Conservation (phyloP, 257 asterid genomes). For the Verbena officinalis region DNA sequence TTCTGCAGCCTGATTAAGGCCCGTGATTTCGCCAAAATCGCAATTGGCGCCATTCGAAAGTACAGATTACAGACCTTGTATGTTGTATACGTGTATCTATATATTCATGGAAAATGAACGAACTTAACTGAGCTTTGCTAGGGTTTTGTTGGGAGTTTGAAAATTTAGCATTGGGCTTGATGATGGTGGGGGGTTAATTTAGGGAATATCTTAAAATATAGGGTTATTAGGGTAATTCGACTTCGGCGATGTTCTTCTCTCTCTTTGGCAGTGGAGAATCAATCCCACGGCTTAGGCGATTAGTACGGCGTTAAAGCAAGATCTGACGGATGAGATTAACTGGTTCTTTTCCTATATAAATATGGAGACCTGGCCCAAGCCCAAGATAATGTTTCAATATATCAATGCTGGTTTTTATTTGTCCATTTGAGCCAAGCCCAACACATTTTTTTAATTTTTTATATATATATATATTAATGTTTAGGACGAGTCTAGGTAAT, state of each 20-base stretch:
- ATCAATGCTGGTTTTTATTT: neutral
- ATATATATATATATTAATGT: too few species aligned
- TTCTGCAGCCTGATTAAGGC: slow-evolving; percentile 39
- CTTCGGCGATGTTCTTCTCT: slow-evolving; percentile 13
- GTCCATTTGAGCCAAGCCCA: too few species aligned
- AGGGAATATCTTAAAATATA: neutral
- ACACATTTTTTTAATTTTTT: too few species aligned
- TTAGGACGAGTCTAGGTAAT: too few species aligned
- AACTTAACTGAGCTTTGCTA: neutral
- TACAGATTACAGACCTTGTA: slow-evolving; percentile 1
- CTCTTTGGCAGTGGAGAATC: neutral
- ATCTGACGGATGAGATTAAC: slow-evolving; percentile 10
- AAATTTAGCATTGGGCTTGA: slow-evolving; percentile 8
- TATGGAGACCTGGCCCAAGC: neutral
- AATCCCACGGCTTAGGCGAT: neutral
- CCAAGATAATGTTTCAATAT: neutral
- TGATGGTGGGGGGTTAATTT: neutral
- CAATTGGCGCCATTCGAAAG: slow-evolving; percentile 51
- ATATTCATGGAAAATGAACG: slow-evolving; percentile 17
- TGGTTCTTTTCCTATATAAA: neutral
- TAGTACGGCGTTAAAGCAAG: neutral
- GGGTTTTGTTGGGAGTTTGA: slow-evolving; percentile 35
- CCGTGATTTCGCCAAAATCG: slow-evolving; percentile 58
- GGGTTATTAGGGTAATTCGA: neutral
- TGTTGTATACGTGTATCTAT: slow-evolving; percentile 11